phyloP scores from a whole-genome alignment of 176 grass and related monocot species.

The Triticum dicoccoides region DNA sequence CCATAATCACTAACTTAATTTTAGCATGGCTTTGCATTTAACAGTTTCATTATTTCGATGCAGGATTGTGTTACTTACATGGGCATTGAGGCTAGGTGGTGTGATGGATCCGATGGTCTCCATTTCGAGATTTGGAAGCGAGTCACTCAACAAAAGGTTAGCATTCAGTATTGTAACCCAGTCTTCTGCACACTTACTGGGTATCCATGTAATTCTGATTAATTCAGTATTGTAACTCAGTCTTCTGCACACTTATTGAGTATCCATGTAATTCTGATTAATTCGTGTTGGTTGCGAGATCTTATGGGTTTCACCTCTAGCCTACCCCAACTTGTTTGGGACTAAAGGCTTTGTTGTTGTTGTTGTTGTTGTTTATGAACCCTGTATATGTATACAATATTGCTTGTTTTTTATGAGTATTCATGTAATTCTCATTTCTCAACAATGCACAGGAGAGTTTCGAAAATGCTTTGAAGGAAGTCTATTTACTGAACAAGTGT shows the following conservation, averaged over 20 bases:
- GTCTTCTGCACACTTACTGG: too few species aligned
- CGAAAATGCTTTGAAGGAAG: slow-evolving; percentile 10
- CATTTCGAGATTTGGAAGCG: slow-evolving; percentile 22
- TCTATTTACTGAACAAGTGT: slow-evolving; percentile 15
- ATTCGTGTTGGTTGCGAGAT: too few species aligned
- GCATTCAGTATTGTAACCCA: not conserved
- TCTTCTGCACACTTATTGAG: not conserved
- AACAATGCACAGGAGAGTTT: slow-evolving; percentile 14
- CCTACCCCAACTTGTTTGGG: too few species aligned
- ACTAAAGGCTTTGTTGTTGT: too few species aligned
- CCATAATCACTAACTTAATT: not conserved
- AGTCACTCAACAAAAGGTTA: slow-evolving; percentile 20
- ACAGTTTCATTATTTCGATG: not conserved
- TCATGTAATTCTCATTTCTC: too few species aligned
- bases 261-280: not conserved
- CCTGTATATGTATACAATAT: not conserved
- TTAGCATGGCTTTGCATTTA: not conserved
- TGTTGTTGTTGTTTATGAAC: not conserved
- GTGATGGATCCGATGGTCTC: not conserved
- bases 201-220: too few species aligned
- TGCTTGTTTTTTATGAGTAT: not conserved
- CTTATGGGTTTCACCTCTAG: too few species aligned
- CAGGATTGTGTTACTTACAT: slow-evolving; percentile 5
- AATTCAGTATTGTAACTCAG: too few species aligned
- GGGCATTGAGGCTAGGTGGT: not conserved